Conservation (phyloP, 371 early-diverging fungal species). For the Cokeromyces recurvatus region DNA sequence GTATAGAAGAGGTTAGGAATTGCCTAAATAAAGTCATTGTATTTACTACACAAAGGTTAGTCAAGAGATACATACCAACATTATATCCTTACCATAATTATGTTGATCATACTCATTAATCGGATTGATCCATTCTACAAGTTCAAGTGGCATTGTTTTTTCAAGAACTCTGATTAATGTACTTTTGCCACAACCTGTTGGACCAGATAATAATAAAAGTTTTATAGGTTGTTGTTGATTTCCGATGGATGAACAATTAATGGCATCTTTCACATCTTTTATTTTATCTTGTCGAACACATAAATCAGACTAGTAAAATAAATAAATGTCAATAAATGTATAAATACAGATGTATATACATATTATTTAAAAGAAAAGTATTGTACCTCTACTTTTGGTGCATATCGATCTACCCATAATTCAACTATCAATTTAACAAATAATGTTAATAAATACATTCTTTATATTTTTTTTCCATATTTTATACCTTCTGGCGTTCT, state of each 20-base stretch:
- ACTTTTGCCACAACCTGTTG: constrained; percentile 39
- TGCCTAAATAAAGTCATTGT: constrained; percentile 1
- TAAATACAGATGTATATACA: background rate
- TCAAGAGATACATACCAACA: background rate
- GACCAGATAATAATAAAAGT: constrained; percentile 29
- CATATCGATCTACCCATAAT: constrained; percentile 31
- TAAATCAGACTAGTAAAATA: constrained; percentile 13
- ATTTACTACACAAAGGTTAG: background rate
- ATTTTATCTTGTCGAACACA: constrained; percentile 19
- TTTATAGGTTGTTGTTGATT: constrained; percentile 1
- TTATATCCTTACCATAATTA: background rate
- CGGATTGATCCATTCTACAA: constrained; percentile 29
- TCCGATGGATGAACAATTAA: constrained; percentile 10
- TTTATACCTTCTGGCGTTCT: too few relatives aligned
- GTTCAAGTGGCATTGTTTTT: constrained; percentile 4
- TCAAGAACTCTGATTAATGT: constrained; percentile 25
- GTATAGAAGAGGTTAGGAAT: constrained; percentile 12
- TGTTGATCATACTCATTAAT: constrained; percentile 2
- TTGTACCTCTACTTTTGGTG: constrained; percentile 20
- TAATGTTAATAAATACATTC: too few relatives aligned
- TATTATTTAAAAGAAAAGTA: too few relatives aligned
- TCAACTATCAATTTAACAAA: background rate
- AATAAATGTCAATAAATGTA: background rate
- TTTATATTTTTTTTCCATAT: too few relatives aligned
- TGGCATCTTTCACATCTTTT: constrained; percentile 9